These are phyloP conservation scores for Samsoniella hepiali DNA, from an alignment of 2,329 filamentous ascomycete genomes.

Conservation along the genomic window DNA sequence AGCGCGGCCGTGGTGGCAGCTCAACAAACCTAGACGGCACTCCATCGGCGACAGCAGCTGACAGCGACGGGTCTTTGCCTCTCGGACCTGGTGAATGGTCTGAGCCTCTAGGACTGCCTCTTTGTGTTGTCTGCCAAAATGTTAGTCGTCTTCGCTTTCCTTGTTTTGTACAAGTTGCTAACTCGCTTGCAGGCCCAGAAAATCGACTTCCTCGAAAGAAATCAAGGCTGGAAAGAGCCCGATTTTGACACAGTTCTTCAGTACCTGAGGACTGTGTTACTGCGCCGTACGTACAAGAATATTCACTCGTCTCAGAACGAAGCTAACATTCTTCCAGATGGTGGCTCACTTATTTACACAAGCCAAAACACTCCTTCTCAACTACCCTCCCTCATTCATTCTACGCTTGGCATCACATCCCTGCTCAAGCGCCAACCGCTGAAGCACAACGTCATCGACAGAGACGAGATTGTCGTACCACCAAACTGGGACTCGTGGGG, in stretches of 20 bases:
- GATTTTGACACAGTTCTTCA: slow-evolving; percentile 96
- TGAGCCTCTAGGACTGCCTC: slow-evolving; percentile 77
- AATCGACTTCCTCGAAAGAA: slow-evolving; percentile 86
- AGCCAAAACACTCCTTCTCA: slow-evolving; percentile 73
- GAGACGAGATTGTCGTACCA: slow-evolving; percentile 90
- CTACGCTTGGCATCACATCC: slow-evolving; percentile 81
- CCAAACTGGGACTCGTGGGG: slow-evolving; percentile 99
- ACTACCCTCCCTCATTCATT: slow-evolving; percentile 76
- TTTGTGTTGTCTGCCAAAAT: slow-evolving; percentile 96
- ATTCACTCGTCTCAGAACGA: slow-evolving; percentile 5
- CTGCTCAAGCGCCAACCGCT: slow-evolving; percentile 73
- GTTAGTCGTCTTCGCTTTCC: slow-evolving; percentile 47
- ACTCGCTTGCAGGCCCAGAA: slow-evolving; percentile 64
- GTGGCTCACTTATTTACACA: slow-evolving; percentile 81
- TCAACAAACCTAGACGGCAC: slow-evolving; percentile 62
- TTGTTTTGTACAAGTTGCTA: slow-evolving; percentile 22
- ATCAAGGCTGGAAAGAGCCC: slow-evolving; percentile 90
- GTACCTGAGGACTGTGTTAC: slow-evolving; percentile 80
- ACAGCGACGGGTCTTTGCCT: slow-evolving; percentile 69
- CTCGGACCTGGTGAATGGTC: slow-evolving; percentile 91
- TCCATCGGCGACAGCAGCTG: slow-evolving; percentile 53
- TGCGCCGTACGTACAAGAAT: slow-evolving; percentile 65
- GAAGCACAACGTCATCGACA: slow-evolving; percentile 87
- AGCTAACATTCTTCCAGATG: slow-evolving; percentile 52
- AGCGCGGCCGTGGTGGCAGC: slow-evolving; percentile 65